Base-by-base conservation (phyloP, 768 basidiomycete species). In the Xerocomellus amylosporus region DNA sequence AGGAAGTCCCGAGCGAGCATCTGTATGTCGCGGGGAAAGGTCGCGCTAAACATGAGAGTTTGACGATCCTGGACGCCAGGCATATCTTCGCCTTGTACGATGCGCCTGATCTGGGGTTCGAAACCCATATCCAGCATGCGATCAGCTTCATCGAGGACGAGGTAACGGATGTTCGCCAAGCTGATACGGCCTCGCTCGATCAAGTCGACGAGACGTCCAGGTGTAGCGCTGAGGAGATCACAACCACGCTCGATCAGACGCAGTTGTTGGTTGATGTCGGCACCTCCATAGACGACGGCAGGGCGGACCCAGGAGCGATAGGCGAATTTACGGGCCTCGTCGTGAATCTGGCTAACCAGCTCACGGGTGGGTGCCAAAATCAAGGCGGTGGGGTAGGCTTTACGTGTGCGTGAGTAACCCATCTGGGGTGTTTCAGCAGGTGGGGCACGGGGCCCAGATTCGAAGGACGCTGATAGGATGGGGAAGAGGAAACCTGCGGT, bases 81-180 rank as follows among this genome's bases (percentile, higher is more conserved):
- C 97, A 99, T 99, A 71, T 99, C 97, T 67, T 94, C 93, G 63
- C 91, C 90, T 73, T 99, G 92, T 19, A 99, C 97, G 68, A 99
- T 99, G 31, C 93, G 84, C 59, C 97, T 84, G 67, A 99, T 99
- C 76, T 98, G 97, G 52, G 97, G 97, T 74, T 99, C 97, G 80
- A 99, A 99, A 87, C 97, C 97, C 97, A 99, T 99, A 79, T 99
- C 97, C 68, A 99, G 83, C 97, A 99, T 99, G 67, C 97, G 90
- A 79, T 99, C 97, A 57, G 97, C 97, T 77, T 99, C 97, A 66
- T 99, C 97, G 51, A 99, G 87, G 26, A 99, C 97, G 54, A 99
- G 88, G 74, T 97, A 98, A 65, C 92, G 88, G 77, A 99, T 87
- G 75, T 98, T 98, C 61, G 92, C 85, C 58, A 99, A 82, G 68